These are phyloP conservation scores for Salvia rosmarinus DNA, from an alignment of 257 asterid genomes.

Conservation along the genomic window DNA sequence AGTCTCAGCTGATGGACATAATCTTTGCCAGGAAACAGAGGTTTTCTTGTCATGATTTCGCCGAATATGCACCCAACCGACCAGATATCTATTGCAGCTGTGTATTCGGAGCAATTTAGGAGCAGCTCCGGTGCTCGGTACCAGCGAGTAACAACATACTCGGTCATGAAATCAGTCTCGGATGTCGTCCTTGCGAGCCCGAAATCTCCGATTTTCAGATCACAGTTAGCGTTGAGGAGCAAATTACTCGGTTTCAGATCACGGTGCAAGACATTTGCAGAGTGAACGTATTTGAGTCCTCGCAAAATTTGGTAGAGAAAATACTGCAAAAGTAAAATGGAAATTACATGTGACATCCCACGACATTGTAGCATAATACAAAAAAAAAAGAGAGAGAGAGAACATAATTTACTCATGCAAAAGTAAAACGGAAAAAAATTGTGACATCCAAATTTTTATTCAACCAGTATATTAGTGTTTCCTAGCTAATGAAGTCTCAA, in stretches of 20 bases:
- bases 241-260: slow-evolving; percentile 94
- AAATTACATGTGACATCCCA: slow-evolving; percentile 16
- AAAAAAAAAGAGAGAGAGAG: too few relatives aligned
- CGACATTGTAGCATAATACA: not conserved
- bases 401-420: not conserved
- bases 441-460: too few relatives aligned
- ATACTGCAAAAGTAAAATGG: slow-evolving; percentile 60
- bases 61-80: slow-evolving; percentile 98
- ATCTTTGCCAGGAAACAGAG: slow-evolving; percentile 95
- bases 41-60: slow-evolving; percentile 87
- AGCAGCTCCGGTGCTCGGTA: slow-evolving; percentile 97
- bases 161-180: slow-evolving; percentile 99
- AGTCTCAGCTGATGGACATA: slow-evolving; percentile 97
- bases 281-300: slow-evolving; percentile 92
- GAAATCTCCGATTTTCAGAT: slow-evolving; percentile 86
- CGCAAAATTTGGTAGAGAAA: slow-evolving; percentile 91
- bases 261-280: slow-evolving; percentile 94
- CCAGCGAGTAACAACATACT: slow-evolving; percentile 99
- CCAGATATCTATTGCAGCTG: slow-evolving; percentile 97
- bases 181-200: slow-evolving; percentile 99
- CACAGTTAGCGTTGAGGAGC: slow-evolving; percentile 85
- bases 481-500: too few relatives aligned
- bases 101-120: slow-evolving; percentile 92
- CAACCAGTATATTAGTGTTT: too few relatives aligned
- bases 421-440: too few relatives aligned